Conservation (phyloP, 345 rosid species). For the Iberis pinnata region DNA sequence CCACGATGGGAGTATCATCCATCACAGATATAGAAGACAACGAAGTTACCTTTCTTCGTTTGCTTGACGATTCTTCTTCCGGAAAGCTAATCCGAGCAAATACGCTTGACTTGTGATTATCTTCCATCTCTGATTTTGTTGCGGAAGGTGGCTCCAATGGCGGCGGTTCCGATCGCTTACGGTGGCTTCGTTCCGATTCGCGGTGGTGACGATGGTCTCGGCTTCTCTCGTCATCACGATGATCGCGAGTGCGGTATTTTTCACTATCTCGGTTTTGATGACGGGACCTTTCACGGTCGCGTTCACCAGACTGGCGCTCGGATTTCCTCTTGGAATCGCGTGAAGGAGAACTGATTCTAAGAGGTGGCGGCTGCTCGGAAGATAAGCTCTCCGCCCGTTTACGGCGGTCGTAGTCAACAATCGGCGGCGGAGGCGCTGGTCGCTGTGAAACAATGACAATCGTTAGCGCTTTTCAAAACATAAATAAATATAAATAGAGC, state of each 20-base stretch:
- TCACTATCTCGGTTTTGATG: slow-evolving; percentile 39
- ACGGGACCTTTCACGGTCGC: slow-evolving; percentile 33
- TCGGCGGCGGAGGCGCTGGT: slow-evolving; percentile 32
- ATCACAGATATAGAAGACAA: slow-evolving; percentile 26
- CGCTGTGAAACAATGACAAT: slow-evolving; percentile 16
- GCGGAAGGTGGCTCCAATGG: slow-evolving; percentile 30
- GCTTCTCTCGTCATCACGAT: slow-evolving; percentile 33
- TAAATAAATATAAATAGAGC: not conserved
- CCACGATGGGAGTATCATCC: slow-evolving; percentile 16
- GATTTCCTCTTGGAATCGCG: slow-evolving; percentile 62
- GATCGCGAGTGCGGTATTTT: slow-evolving; percentile 22
- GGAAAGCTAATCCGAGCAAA: slow-evolving; percentile 92
- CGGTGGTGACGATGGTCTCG: slow-evolving; percentile 33
- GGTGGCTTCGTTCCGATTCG: slow-evolving; percentile 29
- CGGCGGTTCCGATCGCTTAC: slow-evolving; percentile 32
- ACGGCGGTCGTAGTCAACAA: slow-evolving; percentile 39
- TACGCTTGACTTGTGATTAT: slow-evolving; percentile 54
- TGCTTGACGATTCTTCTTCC: slow-evolving; percentile 53
- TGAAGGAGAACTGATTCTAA: slow-evolving; percentile 39
- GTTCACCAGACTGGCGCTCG: slow-evolving; percentile 36
- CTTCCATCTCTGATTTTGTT: slow-evolving; percentile 30
- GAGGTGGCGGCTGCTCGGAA: slow-evolving; percentile 40
- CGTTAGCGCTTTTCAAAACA: not conserved
- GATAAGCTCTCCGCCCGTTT: slow-evolving; percentile 42
- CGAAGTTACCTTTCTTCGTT: slow-evolving; percentile 48